A percentile compares a stretch with the other conserved stretches of the same genome.
Conservation (phyloP, 805 yeast genomes). For the Huiozyma sinensis region DNA sequence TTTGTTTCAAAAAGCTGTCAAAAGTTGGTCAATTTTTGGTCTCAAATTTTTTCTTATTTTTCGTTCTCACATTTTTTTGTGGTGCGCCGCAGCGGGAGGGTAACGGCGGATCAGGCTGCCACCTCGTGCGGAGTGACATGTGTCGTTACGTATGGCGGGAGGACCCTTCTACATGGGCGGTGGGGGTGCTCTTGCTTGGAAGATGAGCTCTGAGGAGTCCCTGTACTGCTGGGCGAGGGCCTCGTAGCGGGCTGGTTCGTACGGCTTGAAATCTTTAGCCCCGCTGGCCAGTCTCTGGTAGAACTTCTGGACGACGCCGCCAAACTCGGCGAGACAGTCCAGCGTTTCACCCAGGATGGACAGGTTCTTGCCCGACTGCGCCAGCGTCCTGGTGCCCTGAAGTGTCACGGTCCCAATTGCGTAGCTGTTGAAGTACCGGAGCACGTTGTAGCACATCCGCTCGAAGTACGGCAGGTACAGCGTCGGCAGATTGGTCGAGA, state of each 20-base stretch:
- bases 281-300: conserved; percentile 19
- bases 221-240: conserved; percentile 18
- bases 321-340: conserved; percentile 31
- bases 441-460: conserved; percentile 33
- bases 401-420: conserved; percentile 18
- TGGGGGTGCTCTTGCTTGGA: conserved; percentile 27
- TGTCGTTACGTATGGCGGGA: not conserved
- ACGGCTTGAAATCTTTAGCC: conserved; percentile 17
- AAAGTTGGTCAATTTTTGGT: not conserved
- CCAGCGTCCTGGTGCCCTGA: conserved; percentile 8
- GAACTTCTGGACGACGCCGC: conserved; percentile 21
- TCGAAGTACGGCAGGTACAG: conserved; percentile 30
- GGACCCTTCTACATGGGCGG: conserved; percentile 9
- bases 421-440: conserved; percentile 40
- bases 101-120: not conserved
- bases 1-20: no score
- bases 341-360: conserved; percentile 35
- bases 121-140: not conserved
- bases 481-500: conserved; percentile 46
- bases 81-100: not conserved
- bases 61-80: conserved; percentile 1
- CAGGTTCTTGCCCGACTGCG: conserved; percentile 26
- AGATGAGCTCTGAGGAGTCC: conserved; percentile 22
- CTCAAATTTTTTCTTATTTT: not conserved
- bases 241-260: conserved; percentile 15